These are phyloP conservation scores for Fusarium continuum DNA, from an alignment of 2,329 filamentous ascomycete genomes.

Conservation along the genomic window DNA sequence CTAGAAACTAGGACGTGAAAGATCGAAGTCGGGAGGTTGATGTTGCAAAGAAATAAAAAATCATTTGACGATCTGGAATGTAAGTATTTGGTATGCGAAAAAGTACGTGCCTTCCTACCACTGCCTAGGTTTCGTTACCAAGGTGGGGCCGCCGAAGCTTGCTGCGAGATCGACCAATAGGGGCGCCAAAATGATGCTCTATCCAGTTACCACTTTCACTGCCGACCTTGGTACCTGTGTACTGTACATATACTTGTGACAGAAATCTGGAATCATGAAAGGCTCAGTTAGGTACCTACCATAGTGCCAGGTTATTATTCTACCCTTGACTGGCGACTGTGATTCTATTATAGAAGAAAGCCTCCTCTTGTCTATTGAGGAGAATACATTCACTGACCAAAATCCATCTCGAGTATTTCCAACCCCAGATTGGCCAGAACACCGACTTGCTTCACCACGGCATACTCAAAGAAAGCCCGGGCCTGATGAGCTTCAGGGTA, in stretches of 20 bases:
- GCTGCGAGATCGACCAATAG: conserved; percentile 2
- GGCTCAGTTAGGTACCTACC: no score
- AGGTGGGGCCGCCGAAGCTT: neutral
- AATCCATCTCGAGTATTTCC: conserved; percentile 54
- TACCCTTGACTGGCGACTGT: no score
- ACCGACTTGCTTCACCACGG: conserved; percentile 59
- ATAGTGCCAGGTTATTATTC: no score
- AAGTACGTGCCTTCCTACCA: conserved; percentile 24
- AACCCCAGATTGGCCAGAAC: conserved; percentile 58
- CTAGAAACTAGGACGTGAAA: neutral
- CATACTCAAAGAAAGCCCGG: conserved; percentile 58
- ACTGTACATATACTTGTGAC: no score
- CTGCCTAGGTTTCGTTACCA: neutral
- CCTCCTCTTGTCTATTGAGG: no score
- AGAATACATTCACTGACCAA: conserved; percentile 40
- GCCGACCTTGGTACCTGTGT: no score
- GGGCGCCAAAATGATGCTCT: neutral
- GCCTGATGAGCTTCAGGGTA: conserved; percentile 53
- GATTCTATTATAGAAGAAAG: no score
- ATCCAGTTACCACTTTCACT: no score
- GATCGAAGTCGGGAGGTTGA: neutral
- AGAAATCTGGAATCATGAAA: no score
- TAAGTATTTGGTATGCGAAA: conserved; percentile 14
- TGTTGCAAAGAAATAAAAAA: conserved; percentile 26
- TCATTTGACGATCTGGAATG: conserved; percentile 1